phyloP scores from a whole-genome alignment of 2,329 filamentous ascomycete genomes.

The Diaporthe ampelina region DNA sequence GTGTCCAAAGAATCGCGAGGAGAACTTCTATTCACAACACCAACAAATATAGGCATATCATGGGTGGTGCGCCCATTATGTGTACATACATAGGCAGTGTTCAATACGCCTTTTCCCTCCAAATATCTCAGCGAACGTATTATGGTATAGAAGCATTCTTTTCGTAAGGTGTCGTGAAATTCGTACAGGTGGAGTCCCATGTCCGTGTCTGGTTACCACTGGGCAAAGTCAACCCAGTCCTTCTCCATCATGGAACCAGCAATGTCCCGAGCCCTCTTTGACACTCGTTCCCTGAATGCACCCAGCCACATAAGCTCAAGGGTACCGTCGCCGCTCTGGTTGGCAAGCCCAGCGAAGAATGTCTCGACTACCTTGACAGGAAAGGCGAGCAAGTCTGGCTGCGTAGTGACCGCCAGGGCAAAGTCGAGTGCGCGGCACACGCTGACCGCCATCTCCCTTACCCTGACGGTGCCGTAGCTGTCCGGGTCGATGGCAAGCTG shows the following conservation, averaged over 20 bases:
- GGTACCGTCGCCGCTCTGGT: conserved; percentile 56
- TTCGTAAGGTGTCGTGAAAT: conserved; percentile 1
- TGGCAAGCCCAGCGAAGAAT: conserved; percentile 54
- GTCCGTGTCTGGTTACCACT: conserved; percentile 12
- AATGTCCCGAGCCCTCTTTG: conserved; percentile 58
- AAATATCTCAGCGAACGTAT: background rate
- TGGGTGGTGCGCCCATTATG: background rate
- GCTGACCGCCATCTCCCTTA: conserved; percentile 62
- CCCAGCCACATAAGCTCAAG: conserved; percentile 65
- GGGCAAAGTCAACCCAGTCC: conserved; percentile 53
- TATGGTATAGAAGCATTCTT: background rate
- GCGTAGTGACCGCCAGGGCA: conserved; percentile 57
- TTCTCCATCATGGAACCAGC: conserved; percentile 55
- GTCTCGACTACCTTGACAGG: conserved; percentile 59
- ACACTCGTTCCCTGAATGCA: conserved; percentile 56
- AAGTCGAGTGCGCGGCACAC: conserved; percentile 67
- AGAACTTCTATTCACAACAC: background rate
- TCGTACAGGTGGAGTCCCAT: background rate
- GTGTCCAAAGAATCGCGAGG: background rate
- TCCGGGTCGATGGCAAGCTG: conserved; percentile 57
- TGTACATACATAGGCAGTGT: conserved; percentile 24
- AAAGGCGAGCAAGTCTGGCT: conserved; percentile 61
- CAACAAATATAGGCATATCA: background rate
- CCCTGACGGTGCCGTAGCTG: conserved; percentile 61
- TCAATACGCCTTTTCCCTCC: background rate